Evolutionary conservation across 78 protist genomes (phyloP), one percentile per base, ranked within the genome.

Genomic region (Protostelium mycophagum): DNA sequence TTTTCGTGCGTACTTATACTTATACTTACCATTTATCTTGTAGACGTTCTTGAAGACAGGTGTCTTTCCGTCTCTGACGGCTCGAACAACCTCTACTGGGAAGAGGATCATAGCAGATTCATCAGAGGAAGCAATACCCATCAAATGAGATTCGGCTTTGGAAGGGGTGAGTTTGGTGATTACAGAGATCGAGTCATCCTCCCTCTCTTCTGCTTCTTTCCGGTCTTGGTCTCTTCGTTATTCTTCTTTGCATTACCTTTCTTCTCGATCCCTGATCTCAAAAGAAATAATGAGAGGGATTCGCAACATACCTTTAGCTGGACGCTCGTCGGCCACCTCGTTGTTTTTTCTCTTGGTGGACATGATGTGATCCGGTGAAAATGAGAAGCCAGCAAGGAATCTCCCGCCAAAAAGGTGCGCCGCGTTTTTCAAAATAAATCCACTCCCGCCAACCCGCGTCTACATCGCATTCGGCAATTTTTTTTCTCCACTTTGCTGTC

Each of bases 251-350:
- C 73, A 51, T 51, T 51, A 51, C 73, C 73, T 51, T 51, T 51
- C 73, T 51, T 51, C 73, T 51, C 73, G 73, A 51, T 51, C 73
- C 73, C 73, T 51, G 73, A 51, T 51, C 73, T 51, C 73, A 51
- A 51, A n/a, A 51, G 73, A 51, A 51, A 51, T 51, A 51, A 51
- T 51, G 73, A 51, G 73, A 51, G 16, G 73, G 73, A 51, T 51
- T 51, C 73, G 73, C 73, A 51, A 51, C 73, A 51, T 51, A 51
- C 73, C 73, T 51, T 51, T 51, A 51, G 73, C 73, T 51, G 73
- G 73, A 51, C 73, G 73, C 73, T 51, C 73, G 73, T 51, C 73
- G 73, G 73, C 73, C 73, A 51, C 73, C 73, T 51, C 73, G 73
- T 51, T 51, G 73, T 51, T 51, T 51, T 51, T 51, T 51, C 73